A percentile compares a stretch with the other conserved stretches of the same genome.
These are phyloP conservation scores for Fraxinus nigra DNA, from an alignment of 305 asterid genomes.

Conservation along the genomic window DNA sequence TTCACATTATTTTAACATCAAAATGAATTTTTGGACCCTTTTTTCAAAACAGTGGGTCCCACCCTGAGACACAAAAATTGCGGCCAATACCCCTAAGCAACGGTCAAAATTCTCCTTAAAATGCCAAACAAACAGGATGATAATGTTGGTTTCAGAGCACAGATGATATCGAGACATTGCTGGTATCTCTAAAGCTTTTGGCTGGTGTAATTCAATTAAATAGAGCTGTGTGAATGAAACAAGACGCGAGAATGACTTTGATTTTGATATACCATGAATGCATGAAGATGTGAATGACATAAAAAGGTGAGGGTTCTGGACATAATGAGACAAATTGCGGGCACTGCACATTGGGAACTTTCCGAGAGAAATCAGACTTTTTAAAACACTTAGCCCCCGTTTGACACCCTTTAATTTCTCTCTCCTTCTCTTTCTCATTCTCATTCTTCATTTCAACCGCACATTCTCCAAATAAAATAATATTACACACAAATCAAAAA, in stretches of 20 bases:
- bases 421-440: no score
- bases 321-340: background rate
- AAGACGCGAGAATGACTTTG: background rate
- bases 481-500: no score
- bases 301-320: background rate
- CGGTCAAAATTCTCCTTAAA: no score
- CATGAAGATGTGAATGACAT: background rate
- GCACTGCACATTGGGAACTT: background rate
- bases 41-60: no score
- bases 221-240: background rate
- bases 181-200: background rate
- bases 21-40: no score
- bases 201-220: background rate
- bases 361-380: background rate
- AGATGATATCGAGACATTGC: background rate
- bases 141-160: background rate
- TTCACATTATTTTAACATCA: no score
- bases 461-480: no score
- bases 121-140: background rate
- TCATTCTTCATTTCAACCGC: no score
- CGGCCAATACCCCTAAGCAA: no score
- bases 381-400: background rate
- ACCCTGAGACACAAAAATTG: no score
- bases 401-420: no score
- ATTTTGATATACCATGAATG: background rate